Evolutionary conservation across 257 asterid species (phyloP).

Genomic region (Ilex asprella): DNA sequence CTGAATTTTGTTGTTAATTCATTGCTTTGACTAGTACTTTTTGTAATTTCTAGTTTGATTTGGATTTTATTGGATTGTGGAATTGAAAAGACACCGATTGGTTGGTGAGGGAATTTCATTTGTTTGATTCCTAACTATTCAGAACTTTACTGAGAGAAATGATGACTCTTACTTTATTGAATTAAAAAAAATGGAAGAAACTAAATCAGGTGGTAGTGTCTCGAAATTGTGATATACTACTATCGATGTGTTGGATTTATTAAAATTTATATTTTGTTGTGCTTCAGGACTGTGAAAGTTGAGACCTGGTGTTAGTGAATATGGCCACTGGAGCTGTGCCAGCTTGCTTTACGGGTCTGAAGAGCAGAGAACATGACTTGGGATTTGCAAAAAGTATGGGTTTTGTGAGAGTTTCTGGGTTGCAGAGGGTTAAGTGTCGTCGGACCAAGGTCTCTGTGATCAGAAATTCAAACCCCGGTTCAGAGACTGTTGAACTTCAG

Average conservation of each 20-base stretch:
- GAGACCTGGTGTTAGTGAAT: conserved; percentile 14
- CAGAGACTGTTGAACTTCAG: conserved; percentile 83
- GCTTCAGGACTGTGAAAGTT: conserved; percentile 25
- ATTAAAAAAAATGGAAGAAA: too few relatives aligned
- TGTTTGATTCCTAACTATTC: too few relatives aligned
- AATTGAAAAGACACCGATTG: background rate
- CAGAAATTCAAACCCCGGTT: conserved; percentile 62
- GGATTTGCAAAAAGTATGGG: conserved; percentile 63
- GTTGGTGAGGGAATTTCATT: background rate
- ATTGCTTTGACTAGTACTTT: background rate
- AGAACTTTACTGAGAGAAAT: too few relatives aligned
- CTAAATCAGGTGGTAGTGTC: too few relatives aligned
- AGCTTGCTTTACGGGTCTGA: conserved; percentile 66
- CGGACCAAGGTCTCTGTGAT: conserved; percentile 57
- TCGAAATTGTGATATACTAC: too few relatives aligned
- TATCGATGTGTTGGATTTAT: too few relatives aligned
- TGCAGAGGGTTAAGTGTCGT: conserved; percentile 61
- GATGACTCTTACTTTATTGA: too few relatives aligned
- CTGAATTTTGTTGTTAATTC: background rate
- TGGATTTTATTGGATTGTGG: background rate
- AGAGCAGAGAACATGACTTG: conserved; percentile 49
- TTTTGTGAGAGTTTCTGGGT: conserved; percentile 55
- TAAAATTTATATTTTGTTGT: background rate
- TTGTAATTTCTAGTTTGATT: background rate
- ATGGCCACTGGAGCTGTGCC: conserved; percentile 95